Base-by-base conservation (phyloP, 164 flowering plant genomes). In the Cinnamomum micranthum region DNA sequence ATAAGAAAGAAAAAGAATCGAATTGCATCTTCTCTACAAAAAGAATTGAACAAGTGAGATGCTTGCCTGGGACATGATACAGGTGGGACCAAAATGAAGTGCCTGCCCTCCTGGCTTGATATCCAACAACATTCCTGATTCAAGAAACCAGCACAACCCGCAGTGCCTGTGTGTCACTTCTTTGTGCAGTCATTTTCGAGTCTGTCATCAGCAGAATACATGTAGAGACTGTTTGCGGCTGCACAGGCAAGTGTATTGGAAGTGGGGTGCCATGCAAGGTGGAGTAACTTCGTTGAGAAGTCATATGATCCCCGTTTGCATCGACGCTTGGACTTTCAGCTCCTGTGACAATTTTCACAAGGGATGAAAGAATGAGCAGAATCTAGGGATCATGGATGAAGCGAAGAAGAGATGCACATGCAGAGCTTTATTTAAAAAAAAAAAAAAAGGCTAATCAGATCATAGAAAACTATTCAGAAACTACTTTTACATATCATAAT, bases 181-280 rank as follows among this genome's bases (percentile, higher is more conserved):
- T 6, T 33, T 2, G 14, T 20, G 25, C 23, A 23, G 13, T 60
- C 68, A 72, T 3, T 55, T 31, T 72, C 67, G 25, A 65, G 73
- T 47, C 69, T 74, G 72, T 80, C 77, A 84, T 83, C 91, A 70
- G 99, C 99, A 74, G 93, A 93, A 77, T 93, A 93, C 98, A 95
- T 95, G 87, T 95, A 95, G 90, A 95, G 80, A 83, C 99, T 93
- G 83, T 95, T 93, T 80, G 98, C 98, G 81, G 98, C 98, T 77
- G 98, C 99, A 86, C 99, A 95, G 55, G 99, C 99, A 50, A 95
- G 88, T 17, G 98, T 82, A 74, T 95, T 95, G 80, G 89, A 94
- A 33, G 91, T 78, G 4, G 99, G 99, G 78, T 95, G 99, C 99
- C 99, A 95, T 35, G 99, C 99, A 67, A 93, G 81, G 83, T 93